Evolutionary conservation across 345 rosid genomes (phyloP).

Genomic region (Sisymbrium altissimum): DNA sequence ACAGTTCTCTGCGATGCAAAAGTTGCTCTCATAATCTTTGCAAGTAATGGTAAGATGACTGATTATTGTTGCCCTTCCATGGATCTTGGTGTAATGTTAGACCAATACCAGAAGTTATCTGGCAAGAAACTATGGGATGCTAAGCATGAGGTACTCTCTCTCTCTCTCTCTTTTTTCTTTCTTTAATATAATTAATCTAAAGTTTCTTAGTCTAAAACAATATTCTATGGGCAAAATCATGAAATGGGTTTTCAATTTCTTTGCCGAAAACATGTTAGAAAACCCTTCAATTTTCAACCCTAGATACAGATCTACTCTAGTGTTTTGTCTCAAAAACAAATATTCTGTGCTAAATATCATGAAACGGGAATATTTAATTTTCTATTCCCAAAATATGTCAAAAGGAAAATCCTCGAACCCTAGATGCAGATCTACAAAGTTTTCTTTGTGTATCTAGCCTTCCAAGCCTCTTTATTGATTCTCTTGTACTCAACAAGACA

Average conservation of each 20-base stretch:
- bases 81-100: constrained; percentile 67
- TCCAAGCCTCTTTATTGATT: constrained; percentile 22
- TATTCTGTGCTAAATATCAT: constrained; percentile 25
- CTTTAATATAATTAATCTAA: background rate
- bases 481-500: constrained; percentile 25
- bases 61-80: constrained; percentile 65
- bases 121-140: constrained; percentile 92
- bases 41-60: constrained; percentile 64
- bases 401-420: constrained; percentile 44
- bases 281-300: constrained; percentile 40
- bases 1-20: constrained; percentile 74
- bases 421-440: constrained; percentile 28
- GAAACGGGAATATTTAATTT: constrained; percentile 31
- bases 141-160: constrained; percentile 79
- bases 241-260: constrained; percentile 16
- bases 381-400: constrained; percentile 17
- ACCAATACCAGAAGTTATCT: constrained; percentile 65
- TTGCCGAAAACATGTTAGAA: constrained; percentile 46
- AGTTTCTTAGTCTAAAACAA: background rate
- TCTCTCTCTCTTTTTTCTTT: background rate
- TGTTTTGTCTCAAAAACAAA: constrained; percentile 16
- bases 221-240: constrained; percentile 23
- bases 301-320: constrained; percentile 58
- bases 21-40: constrained; percentile 67
- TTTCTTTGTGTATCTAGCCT: constrained; percentile 26